These are phyloP conservation scores for Closterium sp. DNA, from an alignment of 139 green algal genomes.

Conservation along the genomic window DNA sequence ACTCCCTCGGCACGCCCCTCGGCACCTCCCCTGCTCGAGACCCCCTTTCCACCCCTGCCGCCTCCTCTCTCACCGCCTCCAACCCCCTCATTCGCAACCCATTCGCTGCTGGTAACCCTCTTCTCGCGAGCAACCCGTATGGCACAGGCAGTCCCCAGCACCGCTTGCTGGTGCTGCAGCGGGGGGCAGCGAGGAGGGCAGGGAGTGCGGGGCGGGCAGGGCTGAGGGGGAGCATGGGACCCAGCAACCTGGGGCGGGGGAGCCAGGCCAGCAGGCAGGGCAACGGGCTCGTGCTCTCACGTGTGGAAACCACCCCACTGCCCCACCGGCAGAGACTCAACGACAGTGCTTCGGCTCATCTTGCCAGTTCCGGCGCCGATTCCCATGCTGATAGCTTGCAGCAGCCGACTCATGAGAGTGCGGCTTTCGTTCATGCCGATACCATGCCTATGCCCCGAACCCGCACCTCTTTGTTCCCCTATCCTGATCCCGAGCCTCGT, in stretches of 20 bases:
- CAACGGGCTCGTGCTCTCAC: background rate
- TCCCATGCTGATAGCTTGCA: background rate
- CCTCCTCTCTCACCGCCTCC: background rate
- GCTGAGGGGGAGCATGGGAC: background rate
- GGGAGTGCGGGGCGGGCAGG: background rate
- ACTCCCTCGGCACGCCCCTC: background rate
- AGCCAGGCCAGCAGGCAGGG: background rate
- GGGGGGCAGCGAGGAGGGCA: background rate
- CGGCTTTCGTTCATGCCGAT: background rate
- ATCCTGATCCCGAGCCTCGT: background rate
- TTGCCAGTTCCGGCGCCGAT: background rate
- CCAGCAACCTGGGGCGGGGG: background rate
- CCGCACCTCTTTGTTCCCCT: background rate
- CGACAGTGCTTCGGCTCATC: background rate
- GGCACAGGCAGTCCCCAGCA: background rate
- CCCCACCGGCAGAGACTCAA: background rate
- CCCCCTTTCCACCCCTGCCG: background rate
- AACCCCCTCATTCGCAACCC: background rate
- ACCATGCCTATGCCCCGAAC: background rate
- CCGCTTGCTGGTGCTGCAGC: background rate
- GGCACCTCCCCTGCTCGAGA: background rate
- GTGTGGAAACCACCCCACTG: background rate
- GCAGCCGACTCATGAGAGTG: background rate
- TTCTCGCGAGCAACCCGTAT: background rate
- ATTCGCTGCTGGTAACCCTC: background rate